Percentiles rank a stretch among this genome's conserved stretches.
phyloP scores from a whole-genome alignment of 2,329 filamentous ascomycete species.

The Aspergillus intermedius region DNA sequence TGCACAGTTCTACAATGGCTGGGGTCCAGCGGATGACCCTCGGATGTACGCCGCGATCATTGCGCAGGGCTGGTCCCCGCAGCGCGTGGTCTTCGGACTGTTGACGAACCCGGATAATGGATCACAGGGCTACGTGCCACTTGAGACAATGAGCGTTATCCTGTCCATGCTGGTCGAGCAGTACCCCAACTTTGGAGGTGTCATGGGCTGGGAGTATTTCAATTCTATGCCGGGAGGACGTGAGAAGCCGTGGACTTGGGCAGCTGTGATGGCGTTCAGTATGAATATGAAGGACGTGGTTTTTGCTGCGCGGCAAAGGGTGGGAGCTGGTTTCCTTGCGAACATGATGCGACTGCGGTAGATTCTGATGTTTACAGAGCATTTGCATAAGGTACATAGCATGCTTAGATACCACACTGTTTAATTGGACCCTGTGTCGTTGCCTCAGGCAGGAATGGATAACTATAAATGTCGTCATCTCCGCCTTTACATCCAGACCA shows the following conservation, averaged over 20 bases:
- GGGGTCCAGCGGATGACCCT: slow-evolving; percentile 59
- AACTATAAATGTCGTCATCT: slow-evolving; percentile 6
- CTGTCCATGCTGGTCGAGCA: slow-evolving; percentile 51
- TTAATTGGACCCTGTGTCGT: background rate
- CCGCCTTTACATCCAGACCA: background rate
- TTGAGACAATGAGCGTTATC: slow-evolving; percentile 51
- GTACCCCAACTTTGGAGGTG: slow-evolving; percentile 69
- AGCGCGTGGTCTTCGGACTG: slow-evolving; percentile 71
- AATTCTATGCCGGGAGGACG: slow-evolving; percentile 64
- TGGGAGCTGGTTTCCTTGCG: slow-evolving; percentile 22
- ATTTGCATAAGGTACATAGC: background rate
- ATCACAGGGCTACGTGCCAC: slow-evolving; percentile 54
- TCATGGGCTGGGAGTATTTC: slow-evolving; percentile 96
- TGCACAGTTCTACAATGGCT: slow-evolving; percentile 87
- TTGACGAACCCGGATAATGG: slow-evolving; percentile 75
- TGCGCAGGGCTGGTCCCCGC: slow-evolving; percentile 59
- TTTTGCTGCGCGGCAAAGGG: slow-evolving; percentile 24
- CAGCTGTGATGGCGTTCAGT: slow-evolving; percentile 55
- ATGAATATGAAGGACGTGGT: slow-evolving; percentile 39
- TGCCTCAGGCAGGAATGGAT: background rate
- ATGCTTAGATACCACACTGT: background rate
- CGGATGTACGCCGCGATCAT: slow-evolving; percentile 39
- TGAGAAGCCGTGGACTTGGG: slow-evolving; percentile 70
- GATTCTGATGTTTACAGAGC: background rate
- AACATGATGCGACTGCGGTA: slow-evolving; percentile 22